Evolutionary conservation across 73 alveolate genomes (phyloP).

Genomic region (Blepharisma japonicum): DNA sequence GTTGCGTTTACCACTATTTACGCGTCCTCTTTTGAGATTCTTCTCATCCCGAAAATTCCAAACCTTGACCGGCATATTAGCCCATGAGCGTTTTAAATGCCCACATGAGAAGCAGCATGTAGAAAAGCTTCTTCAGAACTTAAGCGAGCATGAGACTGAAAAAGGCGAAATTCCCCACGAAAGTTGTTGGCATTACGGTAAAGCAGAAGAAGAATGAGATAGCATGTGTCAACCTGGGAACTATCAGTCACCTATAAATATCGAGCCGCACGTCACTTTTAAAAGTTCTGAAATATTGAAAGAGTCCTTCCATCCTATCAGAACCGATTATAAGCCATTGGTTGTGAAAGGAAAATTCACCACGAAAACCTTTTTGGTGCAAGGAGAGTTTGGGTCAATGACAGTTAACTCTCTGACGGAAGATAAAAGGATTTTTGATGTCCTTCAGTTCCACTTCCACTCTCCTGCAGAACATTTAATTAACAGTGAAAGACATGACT

Average conservation of each 20-base stretch:
- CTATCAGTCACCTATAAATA: not conserved
- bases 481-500: conserved; percentile 61
- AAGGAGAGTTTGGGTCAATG: conserved; percentile 24
- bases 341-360: conserved; percentile 7
- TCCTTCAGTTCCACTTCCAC: conserved; percentile 78
- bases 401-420: not conserved
- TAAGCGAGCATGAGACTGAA: too few relatives aligned
- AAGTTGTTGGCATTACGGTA: not conserved
- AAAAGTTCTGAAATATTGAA: not conserved
- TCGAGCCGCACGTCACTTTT: not conserved
- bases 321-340: not conserved
- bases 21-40: too few relatives aligned
- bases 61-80: too few relatives aligned
- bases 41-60: too few relatives aligned
- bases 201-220: not conserved
- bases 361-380: not conserved
- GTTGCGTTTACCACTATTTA: too few relatives aligned
- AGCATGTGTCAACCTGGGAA: conserved; percentile 1
- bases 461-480: conserved; percentile 84
- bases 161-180: not conserved
- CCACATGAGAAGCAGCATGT: too few relatives aligned
- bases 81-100: too few relatives aligned
- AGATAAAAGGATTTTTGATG: conserved; percentile 14
- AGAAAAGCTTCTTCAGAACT: too few relatives aligned
- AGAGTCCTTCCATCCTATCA: not conserved